Conservation (phyloP, 2,329 filamentous ascomycete genomes). For the Xylariomycetidae sp. region DNA sequence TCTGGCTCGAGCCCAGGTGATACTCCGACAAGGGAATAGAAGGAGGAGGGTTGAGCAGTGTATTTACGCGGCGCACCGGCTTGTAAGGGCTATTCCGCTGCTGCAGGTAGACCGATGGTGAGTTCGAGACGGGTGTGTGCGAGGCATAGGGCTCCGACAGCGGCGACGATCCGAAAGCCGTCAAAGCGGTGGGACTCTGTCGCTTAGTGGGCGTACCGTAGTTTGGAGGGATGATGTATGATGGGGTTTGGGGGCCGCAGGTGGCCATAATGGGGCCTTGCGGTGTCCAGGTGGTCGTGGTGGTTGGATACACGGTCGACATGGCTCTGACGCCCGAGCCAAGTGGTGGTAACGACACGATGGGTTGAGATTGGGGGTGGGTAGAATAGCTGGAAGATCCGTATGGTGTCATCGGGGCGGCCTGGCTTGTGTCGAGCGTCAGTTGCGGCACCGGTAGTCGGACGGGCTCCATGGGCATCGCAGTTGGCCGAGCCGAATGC, state of each 20-base stretch:
- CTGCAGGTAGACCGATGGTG: slow-evolving; percentile 81
- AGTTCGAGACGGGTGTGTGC: slow-evolving; percentile 68
- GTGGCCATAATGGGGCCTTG: slow-evolving; percentile 28
- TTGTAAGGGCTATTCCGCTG: slow-evolving; percentile 90
- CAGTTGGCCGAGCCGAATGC: slow-evolving; percentile 17
- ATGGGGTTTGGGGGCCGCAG: slow-evolving; percentile 28
- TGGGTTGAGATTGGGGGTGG: slow-evolving; percentile 30
- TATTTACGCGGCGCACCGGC: slow-evolving; percentile 83
- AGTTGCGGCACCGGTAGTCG: slow-evolving; percentile 69
- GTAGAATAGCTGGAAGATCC: slow-evolving; percentile 33
- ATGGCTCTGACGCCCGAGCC: slow-evolving; percentile 64
- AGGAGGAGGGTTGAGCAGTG: slow-evolving; percentile 82
- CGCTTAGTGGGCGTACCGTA: slow-evolving; percentile 51
- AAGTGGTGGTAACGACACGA: slow-evolving; percentile 59
- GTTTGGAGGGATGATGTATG: slow-evolving; percentile 24
- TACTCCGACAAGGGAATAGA: slow-evolving; percentile 74
- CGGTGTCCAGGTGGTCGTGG: slow-evolving; percentile 35
- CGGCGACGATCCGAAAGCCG: slow-evolving; percentile 62
- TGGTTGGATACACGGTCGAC: slow-evolving; percentile 66
- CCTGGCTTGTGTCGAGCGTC: slow-evolving; percentile 53
- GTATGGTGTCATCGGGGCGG: slow-evolving; percentile 19
- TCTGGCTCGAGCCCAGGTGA: slow-evolving; percentile 63
- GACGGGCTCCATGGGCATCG: slow-evolving; percentile 23
- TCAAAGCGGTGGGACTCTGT: slow-evolving; percentile 46
- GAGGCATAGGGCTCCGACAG: slow-evolving; percentile 58